Evolutionary conservation across 495 filamentous ascomycete species (phyloP), one percentile per base, ranked within the genome.

Genomic region (Penicillium odoratum): DNA sequence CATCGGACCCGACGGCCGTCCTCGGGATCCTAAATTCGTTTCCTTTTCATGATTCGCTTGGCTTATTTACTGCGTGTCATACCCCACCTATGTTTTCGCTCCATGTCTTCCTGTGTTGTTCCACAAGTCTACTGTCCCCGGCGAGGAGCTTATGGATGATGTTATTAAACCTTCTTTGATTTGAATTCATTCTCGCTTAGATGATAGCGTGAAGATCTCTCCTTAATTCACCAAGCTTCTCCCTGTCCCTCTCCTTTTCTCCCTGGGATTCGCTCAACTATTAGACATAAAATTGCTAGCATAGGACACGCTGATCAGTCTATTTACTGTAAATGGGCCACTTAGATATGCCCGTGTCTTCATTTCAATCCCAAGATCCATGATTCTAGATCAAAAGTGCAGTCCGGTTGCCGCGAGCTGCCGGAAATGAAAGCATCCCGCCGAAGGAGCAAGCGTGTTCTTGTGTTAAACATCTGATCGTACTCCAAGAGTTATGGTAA

Each of bases 21-120:
- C 94, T 50, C 85, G 85, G 69, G 94, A 97, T 81, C 91, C 92
- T 55, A 97, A 96, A 78, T 95, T 96, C 68, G 91, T 97, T 10
- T 93, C 89, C 54, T 97, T 97, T 73, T 94, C 90, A 28, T 95
- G 64, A 79, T 13, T 40, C 13, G 38, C 13, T 2, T 15, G 4
- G 15, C 13, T 13, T 15, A n/a, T 16, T 15, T 40, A 40, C 38
- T 40, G 15, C 38, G n/a, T 15, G 38, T 40, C 38, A 40, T 5
- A 4, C 4, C 13, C 11, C 38, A 4, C 4, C 34, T 13, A 21
- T 47, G 9, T 11, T 29, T n/a, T 25, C 1, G 21, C 28, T 47
- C 10, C 44, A 26, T 26, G 11, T 29, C 18, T 47, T 3, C 21
- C 25, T 9, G 28, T 47, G 6, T 25, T 2, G 7, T 26, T 3